These are phyloP conservation scores for Alternaria triticimaculans DNA, from an alignment of 2,329 filamentous ascomycete genomes.

Conservation along the genomic window DNA sequence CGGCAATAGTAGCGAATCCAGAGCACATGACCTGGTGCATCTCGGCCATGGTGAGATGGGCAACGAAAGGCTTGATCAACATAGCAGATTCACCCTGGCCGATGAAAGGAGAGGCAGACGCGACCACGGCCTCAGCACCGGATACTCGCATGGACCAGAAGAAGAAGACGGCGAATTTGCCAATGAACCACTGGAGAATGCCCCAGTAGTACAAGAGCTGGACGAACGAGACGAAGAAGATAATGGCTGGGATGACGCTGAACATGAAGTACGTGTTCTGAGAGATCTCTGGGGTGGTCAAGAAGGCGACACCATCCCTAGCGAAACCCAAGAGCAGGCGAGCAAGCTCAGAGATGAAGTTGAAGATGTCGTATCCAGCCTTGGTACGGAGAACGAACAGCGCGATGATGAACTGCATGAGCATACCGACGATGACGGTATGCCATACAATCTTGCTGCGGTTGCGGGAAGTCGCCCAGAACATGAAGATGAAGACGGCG, in stretches of 20 bases:
- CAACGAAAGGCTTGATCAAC: conserved; percentile 85
- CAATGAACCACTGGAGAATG: conserved; percentile 86
- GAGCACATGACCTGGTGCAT: conserved; percentile 92
- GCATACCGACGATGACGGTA: conserved; percentile 81
- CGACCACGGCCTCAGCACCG: conserved; percentile 91
- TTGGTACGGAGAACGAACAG: conserved; percentile 84
- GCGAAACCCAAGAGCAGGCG: conserved; percentile 78
- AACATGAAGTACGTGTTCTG: conserved; percentile 72
- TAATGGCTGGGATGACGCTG: conserved; percentile 84
- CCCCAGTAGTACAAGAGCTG: conserved; percentile 84
- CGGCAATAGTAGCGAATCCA: conserved; percentile 91
- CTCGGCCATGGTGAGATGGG: conserved; percentile 85
- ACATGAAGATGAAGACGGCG: conserved; percentile 68
- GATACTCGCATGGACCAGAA: conserved; percentile 89
- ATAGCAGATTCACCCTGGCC: conserved; percentile 94
- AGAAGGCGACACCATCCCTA: conserved; percentile 72
- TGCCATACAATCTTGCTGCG: conserved; percentile 62
- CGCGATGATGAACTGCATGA: conserved; percentile 85
- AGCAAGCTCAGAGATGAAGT: conserved; percentile 80
- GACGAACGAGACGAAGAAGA: conserved; percentile 95
- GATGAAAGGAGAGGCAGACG: conserved; percentile 90
- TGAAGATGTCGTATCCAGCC: conserved; percentile 87
- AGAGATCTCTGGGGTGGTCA: conserved; percentile 61
- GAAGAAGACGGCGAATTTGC: conserved; percentile 88
- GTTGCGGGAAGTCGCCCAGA: conserved; percentile 76